These are phyloP conservation scores for Fusarium torulosum DNA, from an alignment of 2,329 filamentous ascomycete genomes.

Conservation along the genomic window DNA sequence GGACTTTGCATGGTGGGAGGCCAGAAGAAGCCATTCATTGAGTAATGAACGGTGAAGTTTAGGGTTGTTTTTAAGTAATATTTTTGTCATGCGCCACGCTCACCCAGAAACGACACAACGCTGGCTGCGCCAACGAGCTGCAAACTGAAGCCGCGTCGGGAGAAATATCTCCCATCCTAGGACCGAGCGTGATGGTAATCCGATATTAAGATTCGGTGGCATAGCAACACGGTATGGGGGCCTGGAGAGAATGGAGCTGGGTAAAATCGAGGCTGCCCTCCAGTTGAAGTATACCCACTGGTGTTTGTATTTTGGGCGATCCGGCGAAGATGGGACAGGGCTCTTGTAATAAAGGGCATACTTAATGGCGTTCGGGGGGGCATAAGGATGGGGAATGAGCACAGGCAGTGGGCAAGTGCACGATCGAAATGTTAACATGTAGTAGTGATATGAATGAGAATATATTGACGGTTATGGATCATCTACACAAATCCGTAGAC, in stretches of 20 bases:
- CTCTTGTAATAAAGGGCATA: constrained; percentile 41
- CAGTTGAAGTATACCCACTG: constrained; percentile 45
- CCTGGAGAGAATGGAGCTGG: constrained; percentile 11
- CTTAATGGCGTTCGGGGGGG: constrained; percentile 46
- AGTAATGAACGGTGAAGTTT: constrained; percentile 55
- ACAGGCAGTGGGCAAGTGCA: constrained; percentile 51
- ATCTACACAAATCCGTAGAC: too few relatives aligned
- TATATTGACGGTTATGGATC: constrained; percentile 18
- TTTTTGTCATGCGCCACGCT: constrained; percentile 26
- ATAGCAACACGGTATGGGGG: constrained; percentile 8
- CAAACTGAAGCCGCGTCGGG: constrained; percentile 37
- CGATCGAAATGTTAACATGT: constrained; percentile 23
- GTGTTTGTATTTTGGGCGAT: constrained; percentile 45
- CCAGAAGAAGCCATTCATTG: constrained; percentile 75
- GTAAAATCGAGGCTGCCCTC: constrained; percentile 18
- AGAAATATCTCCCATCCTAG: constrained; percentile 32
- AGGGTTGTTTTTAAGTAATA: constrained; percentile 30
- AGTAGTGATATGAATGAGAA: constrained; percentile 32
- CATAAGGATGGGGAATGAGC: constrained; percentile 26
- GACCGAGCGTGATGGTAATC: constrained; percentile 24
- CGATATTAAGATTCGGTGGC: constrained; percentile 19
- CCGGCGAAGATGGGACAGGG: constrained; percentile 35
- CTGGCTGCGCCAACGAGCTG: constrained; percentile 27
- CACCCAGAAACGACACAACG: constrained; percentile 20
- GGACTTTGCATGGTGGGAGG: constrained; percentile 73